phyloP scores from a whole-genome alignment of 2,329 filamentous ascomycete genomes.

The Metarhizium rileyi region DNA sequence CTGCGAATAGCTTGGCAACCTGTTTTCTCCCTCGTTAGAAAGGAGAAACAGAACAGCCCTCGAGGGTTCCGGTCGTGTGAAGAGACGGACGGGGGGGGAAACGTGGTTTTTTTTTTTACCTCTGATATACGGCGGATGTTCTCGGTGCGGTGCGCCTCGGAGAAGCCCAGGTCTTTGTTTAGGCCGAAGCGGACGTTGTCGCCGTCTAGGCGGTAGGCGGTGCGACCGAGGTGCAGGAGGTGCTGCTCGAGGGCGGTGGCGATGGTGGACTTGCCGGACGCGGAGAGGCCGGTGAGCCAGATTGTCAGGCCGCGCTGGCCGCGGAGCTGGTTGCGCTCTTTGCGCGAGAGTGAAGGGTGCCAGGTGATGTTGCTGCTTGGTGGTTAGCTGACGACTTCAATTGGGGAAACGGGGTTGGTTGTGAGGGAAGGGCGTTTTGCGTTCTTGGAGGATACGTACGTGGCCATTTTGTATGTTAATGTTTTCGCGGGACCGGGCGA shows the following conservation, averaged over 20 bases:
- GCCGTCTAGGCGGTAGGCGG: constrained; percentile 89
- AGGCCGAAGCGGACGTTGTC: constrained; percentile 98
- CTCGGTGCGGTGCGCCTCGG: constrained; percentile 86
- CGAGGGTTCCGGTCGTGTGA: neutral
- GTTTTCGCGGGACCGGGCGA: too few species aligned
- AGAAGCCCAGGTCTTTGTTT: constrained; percentile 96
- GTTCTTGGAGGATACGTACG: neutral
- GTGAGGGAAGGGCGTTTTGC: constrained; percentile 3
- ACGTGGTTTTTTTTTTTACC: constrained; percentile 28
- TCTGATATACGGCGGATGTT: constrained; percentile 96
- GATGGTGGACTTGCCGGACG: constrained; percentile 94
- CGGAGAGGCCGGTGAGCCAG: constrained; percentile 95
- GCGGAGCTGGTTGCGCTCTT: constrained; percentile 64
- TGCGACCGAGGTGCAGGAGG: constrained; percentile 72
- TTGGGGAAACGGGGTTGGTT: neutral
- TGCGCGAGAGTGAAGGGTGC: constrained; percentile 72
- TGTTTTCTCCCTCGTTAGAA: constrained; percentile 19
- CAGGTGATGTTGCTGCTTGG: constrained; percentile 72
- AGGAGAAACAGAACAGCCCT: too few species aligned
- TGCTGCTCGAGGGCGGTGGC: constrained; percentile 96
- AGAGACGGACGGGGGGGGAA: neutral
- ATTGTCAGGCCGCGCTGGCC: constrained; percentile 87
- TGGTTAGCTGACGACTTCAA: neutral
- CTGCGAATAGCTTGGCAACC: constrained; percentile 94
- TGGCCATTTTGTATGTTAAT: neutral